phyloP scores from a whole-genome alignment of 768 basidiomycete genomes.

The Tephrocybe sp. region DNA sequence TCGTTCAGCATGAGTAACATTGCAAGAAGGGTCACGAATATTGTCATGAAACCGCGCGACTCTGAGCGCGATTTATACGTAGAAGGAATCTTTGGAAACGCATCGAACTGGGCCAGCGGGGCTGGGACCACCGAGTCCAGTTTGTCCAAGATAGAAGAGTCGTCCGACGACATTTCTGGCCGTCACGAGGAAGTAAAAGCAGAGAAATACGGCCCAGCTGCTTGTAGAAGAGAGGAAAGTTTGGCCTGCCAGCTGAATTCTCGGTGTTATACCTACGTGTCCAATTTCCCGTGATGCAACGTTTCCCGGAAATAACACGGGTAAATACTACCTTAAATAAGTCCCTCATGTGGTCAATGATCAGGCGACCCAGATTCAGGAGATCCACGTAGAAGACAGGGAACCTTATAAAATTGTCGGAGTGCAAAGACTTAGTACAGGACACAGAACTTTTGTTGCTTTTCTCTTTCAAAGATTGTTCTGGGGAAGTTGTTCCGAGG shows the following conservation, averaged over 20 bases:
- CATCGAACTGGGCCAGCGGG: constrained; percentile 76
- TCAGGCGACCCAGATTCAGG: too few species aligned
- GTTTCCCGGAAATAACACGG: constrained; percentile 5
- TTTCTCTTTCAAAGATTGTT: too few species aligned
- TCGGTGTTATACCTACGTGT: constrained; percentile 15
- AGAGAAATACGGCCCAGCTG: not conserved
- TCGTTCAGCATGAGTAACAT: constrained; percentile 84
- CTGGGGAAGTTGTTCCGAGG: too few species aligned
- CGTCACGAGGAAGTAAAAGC: not conserved
- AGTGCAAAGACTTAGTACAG: too few species aligned
- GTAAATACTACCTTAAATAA: constrained; percentile 6
- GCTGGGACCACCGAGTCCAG: constrained; percentile 65
- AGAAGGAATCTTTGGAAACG: constrained; percentile 82
- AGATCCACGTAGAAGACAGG: not conserved
- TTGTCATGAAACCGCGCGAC: constrained; percentile 78
- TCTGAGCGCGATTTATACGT: constrained; percentile 81
- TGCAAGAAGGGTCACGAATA: constrained; percentile 66
- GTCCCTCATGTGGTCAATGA: too few species aligned
- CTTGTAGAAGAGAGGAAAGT: not conserved
- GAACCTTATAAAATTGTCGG: not conserved
- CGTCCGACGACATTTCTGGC: constrained; percentile 21
- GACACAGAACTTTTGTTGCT: too few species aligned
- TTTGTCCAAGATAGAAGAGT: constrained; percentile 51
- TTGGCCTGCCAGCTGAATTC: constrained; percentile 10
- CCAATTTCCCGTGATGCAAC: constrained; percentile 6